phyloP scores from a whole-genome alignment of 2,329 filamentous ascomycete genomes.

The Exutisphaerella laricina region DNA sequence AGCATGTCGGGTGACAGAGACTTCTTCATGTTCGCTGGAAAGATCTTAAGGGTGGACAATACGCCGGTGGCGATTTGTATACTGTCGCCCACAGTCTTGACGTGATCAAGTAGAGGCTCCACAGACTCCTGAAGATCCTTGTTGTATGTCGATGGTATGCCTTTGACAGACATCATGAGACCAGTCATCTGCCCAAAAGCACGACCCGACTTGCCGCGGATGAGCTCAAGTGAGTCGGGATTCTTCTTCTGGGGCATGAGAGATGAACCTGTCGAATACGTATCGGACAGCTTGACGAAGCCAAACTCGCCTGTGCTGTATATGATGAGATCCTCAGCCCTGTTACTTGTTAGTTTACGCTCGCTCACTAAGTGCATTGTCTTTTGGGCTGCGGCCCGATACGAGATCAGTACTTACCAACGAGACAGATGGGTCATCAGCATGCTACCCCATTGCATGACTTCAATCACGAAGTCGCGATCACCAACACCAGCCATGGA shows the following conservation, averaged over 20 bases:
- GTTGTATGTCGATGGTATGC: conserved; percentile 78
- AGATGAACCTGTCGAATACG: conserved; percentile 70
- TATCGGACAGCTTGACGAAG: conserved; percentile 70
- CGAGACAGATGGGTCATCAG: conserved; percentile 75
- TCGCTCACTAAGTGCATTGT: too few relatives aligned
- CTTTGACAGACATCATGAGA: conserved; percentile 69
- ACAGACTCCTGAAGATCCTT: conserved; percentile 88
- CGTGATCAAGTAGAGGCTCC: conserved; percentile 77
- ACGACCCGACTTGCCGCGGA: conserved; percentile 71
- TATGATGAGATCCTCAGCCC: conserved; percentile 81
- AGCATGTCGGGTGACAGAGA: conserved; percentile 80
- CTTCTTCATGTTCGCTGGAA: conserved; percentile 70
- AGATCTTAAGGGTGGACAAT: conserved; percentile 63
- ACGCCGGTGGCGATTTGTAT: conserved; percentile 79
- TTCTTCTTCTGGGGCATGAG: conserved; percentile 87
- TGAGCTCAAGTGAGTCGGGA: conserved; percentile 65
- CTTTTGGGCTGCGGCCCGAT: too few relatives aligned
- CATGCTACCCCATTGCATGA: conserved; percentile 71
- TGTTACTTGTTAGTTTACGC: too few relatives aligned
- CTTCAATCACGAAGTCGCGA: conserved; percentile 77
- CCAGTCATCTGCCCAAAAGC: conserved; percentile 78
- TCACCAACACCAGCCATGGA: conserved; percentile 70
- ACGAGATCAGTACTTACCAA: too few relatives aligned
- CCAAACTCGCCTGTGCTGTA: conserved; percentile 72
- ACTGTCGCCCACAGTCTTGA: conserved; percentile 76